Conservation (phyloP, 2,329 filamentous ascomycete species). For the Verticillium alfalfae region DNA sequence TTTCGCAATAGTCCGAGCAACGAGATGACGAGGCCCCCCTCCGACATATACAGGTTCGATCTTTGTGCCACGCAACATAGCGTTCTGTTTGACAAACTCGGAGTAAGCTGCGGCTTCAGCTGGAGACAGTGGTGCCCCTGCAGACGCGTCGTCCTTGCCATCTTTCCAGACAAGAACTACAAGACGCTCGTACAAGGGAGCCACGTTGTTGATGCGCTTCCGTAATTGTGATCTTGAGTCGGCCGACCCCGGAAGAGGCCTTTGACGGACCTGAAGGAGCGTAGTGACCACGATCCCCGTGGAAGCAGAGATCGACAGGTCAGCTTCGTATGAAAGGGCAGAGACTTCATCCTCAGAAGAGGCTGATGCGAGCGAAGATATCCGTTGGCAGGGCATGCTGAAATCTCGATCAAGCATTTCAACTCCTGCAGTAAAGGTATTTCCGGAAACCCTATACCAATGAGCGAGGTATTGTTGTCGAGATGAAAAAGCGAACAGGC, state of each 20-base stretch:
- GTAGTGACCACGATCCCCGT: conserved; percentile 67
- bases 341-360: background rate
- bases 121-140: conserved; percentile 22
- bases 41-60: conserved; percentile 40
- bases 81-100: conserved; percentile 33
- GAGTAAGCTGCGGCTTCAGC: conserved; percentile 39
- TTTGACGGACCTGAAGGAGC: conserved; percentile 67
- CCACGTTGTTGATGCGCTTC: conserved; percentile 46
- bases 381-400: conserved; percentile 9
- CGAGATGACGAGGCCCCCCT: conserved; percentile 43
- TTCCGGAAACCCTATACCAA: conserved; percentile 45
- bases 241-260: conserved; percentile 50
- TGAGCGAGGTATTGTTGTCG: conserved; percentile 37
- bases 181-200: conserved; percentile 60
- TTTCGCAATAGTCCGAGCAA: conserved; percentile 43
- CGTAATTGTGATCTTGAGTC: conserved; percentile 38
- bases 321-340: conserved; percentile 51
- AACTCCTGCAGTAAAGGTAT: conserved; percentile 35
- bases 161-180: conserved; percentile 63
- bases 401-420: conserved; percentile 59
- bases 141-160: conserved; percentile 30
- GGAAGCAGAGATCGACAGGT: conserved; percentile 65
- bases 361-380: background rate
- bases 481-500: conserved; percentile 40
- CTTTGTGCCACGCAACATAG: conserved; percentile 14